Base-by-base conservation (phyloP, 352 stramenopile species). In the Globisporangium irregulare region DNA sequence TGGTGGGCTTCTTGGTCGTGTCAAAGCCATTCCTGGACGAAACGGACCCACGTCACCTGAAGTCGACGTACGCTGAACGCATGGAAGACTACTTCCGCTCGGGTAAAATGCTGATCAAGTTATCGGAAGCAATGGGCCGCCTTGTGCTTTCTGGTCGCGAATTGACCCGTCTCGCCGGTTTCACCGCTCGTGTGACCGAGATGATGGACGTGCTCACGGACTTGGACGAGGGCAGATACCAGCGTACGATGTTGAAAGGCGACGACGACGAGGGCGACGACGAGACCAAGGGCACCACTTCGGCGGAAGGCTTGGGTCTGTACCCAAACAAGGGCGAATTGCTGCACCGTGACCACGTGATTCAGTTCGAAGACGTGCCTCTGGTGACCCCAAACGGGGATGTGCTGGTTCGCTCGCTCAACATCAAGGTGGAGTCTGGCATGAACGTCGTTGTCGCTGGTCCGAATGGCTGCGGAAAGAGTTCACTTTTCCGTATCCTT, bases 361-460 rank as follows among this genome's bases (percentile, higher is more conserved):
- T 97, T 66, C 71, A 96, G 62, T 97, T 97, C 68, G 73, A 94
- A 29, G 75, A 95, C 27, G 90, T 97, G 32, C 91, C 91, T 32
- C 77, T 97, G 20, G 87, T 95, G 66, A 97, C 91, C 0, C 91
- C 91, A 3, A 96, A 90, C 55, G 89, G 89, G 9, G 89, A 97
- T 57, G 84, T 97, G n/a, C 64, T 97, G 24, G 84, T 97, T 27
- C 78, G 77, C 25, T 76, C 86, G 41, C 87, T 97, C 24, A 84
- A 85, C 64, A 76, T 92, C 38, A 79, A 91, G 68, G 91, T 97
- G 18, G 84, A 93, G 65, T 89, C 83, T 1, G 91, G 91, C 60
- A 97, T 95, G 87, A 97, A 95, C 67, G 87, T 97, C 1, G 80
- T 97, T 25, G 87, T 96, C 8, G 90, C 76, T 46, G 90, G 86